Evolutionary conservation across 2,329 filamentous ascomycete species (phyloP), one percentile per base, ranked within the genome.

Genomic region (Sporothrix luriei): DNA sequence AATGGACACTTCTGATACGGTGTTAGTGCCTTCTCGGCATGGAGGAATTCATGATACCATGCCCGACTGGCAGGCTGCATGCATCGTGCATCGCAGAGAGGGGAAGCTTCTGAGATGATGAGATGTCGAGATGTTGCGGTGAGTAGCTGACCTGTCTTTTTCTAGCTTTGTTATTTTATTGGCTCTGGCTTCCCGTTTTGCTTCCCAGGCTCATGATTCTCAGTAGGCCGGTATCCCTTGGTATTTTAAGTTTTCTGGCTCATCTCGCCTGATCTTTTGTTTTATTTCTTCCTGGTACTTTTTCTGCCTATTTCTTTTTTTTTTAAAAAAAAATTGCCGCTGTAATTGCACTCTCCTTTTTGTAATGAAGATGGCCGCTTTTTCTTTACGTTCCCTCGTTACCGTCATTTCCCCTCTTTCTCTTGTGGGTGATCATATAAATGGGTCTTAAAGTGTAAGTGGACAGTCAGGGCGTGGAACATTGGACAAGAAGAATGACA

Each of bases 31-130:
- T 33, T 24, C 3, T 64, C 24, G 61, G 46, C 46, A 64, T 64
- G 61, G 61, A 49, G 14, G 24, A 29, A 64, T 33, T 64, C 59
- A 64, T 64, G 59, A 46, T 26, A 40, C 59, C 59, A 61, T 61
- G 55, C 55, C 33, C 55, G 55, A 43, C 33, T 61, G 55, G 55
- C 33, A 61, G 61, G 61, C 24, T 49, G 40, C 16, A 10, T 48
- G 43, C 43, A 49, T 64, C 43, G 16, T 48, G 24, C 43, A 49
- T 48, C 14, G 13, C 16, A 40, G 9, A n/a, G 43, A 62, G 59
- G 21, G 40, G 40, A 46, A 46, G 19, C 33, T 19, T 57, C 33
- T 57, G 29, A 21, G 19, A 61, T 49, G 48, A 1, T 49, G 48
- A 49, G 48, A 49, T 26, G 16, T 26, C 13, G n/a, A 26, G 38